Evolutionary conservation across 371 early-diverging fungal genomes (phyloP), one percentile per base, ranked within the genome.

Genomic region (Mucor plumbeus): DNA sequence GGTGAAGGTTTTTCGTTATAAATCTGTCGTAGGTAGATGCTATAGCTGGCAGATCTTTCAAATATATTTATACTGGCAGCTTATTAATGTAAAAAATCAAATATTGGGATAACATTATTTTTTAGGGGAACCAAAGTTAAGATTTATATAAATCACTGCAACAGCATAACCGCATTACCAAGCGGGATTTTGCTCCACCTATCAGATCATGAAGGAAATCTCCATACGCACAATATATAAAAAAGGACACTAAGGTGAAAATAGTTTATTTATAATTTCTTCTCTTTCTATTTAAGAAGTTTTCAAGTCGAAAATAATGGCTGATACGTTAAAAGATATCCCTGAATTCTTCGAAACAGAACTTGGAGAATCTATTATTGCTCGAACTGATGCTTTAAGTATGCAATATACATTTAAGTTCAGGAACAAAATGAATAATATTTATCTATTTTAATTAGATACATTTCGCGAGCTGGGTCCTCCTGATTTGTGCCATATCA

Each of bases 261-360:
- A 48, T 48, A 48, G 48, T 19, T 48, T 48, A 48, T 48, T 38
- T 38, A 38, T 38, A 9, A 9, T 11, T 48, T 19, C 21, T 63
- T 56, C 44, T 63, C 26, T 63, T 54, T 63, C 35, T 26, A 59
- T 56, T 40, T 40, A 44, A 48, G 26, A 21, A 43, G n/a, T 21
- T 43, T 9, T 57, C 34, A 34, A 10, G 31, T 38, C 17, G 48
- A 15, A 62, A 7, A 60, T 36, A n/a, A 84, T 84, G 82, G 76
- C 77, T 39, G 89, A 89, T 72, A 82, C 84, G 31, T 73, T 91
- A 17, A 87, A 85, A 71, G 94, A 92, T 82, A 84, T 93, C 40
- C 92, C 97, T 31, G 98, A 98, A 85, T 92, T 97, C 74, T 95
- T 96, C 76, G 98, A 98, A 73, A 88, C 77, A 48, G 95, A 94